phyloP scores from a whole-genome alignment of 306 rosid genomes.

The Dryas alaskensis region DNA sequence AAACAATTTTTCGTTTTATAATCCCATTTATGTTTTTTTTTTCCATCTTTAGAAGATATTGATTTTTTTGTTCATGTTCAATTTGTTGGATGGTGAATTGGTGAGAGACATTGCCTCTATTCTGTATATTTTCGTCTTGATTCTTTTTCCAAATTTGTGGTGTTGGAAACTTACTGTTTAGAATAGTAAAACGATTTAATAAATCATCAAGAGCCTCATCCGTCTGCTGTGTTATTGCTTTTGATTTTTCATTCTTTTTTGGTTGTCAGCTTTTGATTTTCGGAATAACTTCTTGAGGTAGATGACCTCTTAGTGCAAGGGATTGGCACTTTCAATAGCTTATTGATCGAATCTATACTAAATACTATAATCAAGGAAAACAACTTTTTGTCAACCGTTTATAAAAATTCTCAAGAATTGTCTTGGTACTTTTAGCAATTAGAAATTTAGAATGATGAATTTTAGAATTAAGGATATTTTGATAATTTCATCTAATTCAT shows the following conservation, averaged over 20 bases:
- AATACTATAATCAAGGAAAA: too few species aligned
- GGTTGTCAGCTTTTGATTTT: too few species aligned
- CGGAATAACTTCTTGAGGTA: too few species aligned
- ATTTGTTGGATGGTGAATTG: slow-evolving; percentile 36
- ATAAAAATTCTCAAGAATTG: too few species aligned
- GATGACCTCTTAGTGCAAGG: too few species aligned
- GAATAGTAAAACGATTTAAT: slow-evolving; percentile 23
- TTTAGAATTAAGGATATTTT: too few species aligned
- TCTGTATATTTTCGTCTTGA: slow-evolving; percentile 47
- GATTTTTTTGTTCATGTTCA: slow-evolving; percentile 28
- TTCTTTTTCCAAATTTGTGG: slow-evolving; percentile 32
- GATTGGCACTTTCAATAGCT: too few species aligned
- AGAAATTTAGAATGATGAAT: too few species aligned
- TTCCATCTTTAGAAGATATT: slow-evolving; percentile 21
- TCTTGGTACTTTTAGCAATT: too few species aligned
- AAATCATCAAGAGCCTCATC: slow-evolving; percentile 1
- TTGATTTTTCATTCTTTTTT: neutral
- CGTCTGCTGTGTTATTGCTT: neutral
- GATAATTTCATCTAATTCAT: too few species aligned
- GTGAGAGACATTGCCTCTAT: slow-evolving; percentile 27
- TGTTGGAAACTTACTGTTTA: slow-evolving; percentile 35
- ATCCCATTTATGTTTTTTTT: slow-evolving; percentile 21
- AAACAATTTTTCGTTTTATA: slow-evolving; percentile 12
- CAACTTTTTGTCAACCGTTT: too few species aligned
- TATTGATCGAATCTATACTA: too few species aligned